A percentile compares a stretch with the other conserved stretches of the same genome.
phyloP scores from a whole-genome alignment of 2,329 filamentous ascomycete genomes.

The Pseudovirgaria hyperparasitica region DNA sequence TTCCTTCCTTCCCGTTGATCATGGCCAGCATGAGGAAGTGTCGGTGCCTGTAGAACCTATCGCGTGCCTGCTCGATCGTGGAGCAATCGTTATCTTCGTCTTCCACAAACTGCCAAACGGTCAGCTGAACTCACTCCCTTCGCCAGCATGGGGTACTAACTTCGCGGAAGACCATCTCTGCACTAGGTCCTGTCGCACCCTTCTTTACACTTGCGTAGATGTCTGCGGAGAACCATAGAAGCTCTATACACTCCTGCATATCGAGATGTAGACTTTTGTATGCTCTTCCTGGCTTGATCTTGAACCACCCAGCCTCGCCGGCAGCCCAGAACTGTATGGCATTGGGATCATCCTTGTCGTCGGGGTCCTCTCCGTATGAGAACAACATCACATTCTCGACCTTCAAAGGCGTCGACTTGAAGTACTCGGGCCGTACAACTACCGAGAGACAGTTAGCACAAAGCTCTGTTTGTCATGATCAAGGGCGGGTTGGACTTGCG shows the following conservation, averaged over 20 bases:
- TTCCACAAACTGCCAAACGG: constrained; percentile 18
- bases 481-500: constrained; percentile 11
- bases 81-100: constrained; percentile 16
- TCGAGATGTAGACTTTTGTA: constrained; percentile 45
- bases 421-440: constrained; percentile 19
- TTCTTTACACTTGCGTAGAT: constrained; percentile 36
- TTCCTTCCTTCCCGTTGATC: constrained; percentile 28
- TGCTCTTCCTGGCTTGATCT: constrained; percentile 44
- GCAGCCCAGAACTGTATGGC: constrained; percentile 55
- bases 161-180: constrained; percentile 27
- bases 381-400: constrained; percentile 38
- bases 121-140: neutral
- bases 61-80: constrained; percentile 12
- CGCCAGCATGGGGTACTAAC: constrained; percentile 10
- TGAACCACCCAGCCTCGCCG: constrained; percentile 55
- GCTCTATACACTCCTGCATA: constrained; percentile 49
- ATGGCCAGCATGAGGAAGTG: constrained; percentile 34
- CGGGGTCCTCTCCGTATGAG: constrained; percentile 40
- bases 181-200: constrained; percentile 23
- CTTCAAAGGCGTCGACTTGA: constrained; percentile 33
- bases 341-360: no score
- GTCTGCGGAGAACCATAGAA: constrained; percentile 51
- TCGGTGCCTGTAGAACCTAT: constrained; percentile 22
- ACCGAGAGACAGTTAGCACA: constrained; percentile 1
- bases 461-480: constrained; percentile 4